Percentiles rank a stretch among this genome's conserved stretches.
phyloP scores from a whole-genome alignment of 164 flowering plant species.

The Stephania yunnanensis region DNA sequence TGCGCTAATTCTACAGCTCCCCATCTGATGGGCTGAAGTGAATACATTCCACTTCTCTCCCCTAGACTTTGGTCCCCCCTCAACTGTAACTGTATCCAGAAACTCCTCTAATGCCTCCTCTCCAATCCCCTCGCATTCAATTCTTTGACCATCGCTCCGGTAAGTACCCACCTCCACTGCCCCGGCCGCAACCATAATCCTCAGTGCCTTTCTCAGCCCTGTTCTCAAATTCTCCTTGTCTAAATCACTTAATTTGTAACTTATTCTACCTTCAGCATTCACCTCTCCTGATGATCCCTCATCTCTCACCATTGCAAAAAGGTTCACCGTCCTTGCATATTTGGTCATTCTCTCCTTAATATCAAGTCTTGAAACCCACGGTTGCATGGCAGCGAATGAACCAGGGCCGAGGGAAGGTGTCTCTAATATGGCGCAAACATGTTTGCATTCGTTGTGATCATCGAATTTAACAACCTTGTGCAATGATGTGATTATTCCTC shows the following conservation, averaged over 20 bases:
- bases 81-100: slow-evolving; percentile 20
- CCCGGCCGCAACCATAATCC: slow-evolving; percentile 39
- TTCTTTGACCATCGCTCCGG: slow-evolving; percentile 29
- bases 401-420: slow-evolving; percentile 34
- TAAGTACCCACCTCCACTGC: slow-evolving; percentile 41
- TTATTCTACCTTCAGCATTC: slow-evolving; percentile 23
- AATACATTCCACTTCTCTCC: slow-evolving; percentile 27
- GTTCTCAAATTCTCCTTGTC: slow-evolving; percentile 30
- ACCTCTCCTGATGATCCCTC: slow-evolving; percentile 34
- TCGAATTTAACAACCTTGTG: slow-evolving; percentile 18
- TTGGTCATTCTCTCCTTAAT: slow-evolving; percentile 30
- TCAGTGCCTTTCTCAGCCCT: slow-evolving; percentile 25
- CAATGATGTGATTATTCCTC: slow-evolving; percentile 38
- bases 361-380: slow-evolving; percentile 39
- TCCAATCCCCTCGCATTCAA: slow-evolving; percentile 25
- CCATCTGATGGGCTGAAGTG: slow-evolving; percentile 39
- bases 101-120: slow-evolving; percentile 34
- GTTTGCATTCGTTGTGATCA: slow-evolving; percentile 11
- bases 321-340: slow-evolving; percentile 30
- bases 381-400: slow-evolving; percentile 22
- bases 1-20: slow-evolving; percentile 42
- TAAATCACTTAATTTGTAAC: slow-evolving; percentile 12
- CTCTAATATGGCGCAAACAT: slow-evolving; percentile 23
- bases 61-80: slow-evolving; percentile 20
- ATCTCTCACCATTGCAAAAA: slow-evolving; percentile 34